These are phyloP conservation scores for Talaromyces sp. DNA, from an alignment of 2,329 filamentous ascomycete species.

Conservation along the genomic window DNA sequence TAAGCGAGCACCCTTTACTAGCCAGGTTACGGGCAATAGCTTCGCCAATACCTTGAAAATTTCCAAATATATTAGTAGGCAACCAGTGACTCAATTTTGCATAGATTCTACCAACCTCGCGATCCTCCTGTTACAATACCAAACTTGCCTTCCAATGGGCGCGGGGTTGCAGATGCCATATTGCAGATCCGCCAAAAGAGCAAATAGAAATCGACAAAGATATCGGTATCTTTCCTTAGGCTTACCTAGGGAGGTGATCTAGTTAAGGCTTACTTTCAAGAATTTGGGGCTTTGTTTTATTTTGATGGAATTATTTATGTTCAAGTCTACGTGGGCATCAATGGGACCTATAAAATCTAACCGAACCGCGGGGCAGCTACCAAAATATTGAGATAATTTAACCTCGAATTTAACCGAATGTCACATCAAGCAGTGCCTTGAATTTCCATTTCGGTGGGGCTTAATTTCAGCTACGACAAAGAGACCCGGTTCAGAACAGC, in stretches of 20 bases:
- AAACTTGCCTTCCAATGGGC: constrained; percentile 64
- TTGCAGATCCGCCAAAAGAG: background rate
- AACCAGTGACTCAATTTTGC: background rate
- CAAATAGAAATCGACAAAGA: background rate
- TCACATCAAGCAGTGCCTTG: background rate
- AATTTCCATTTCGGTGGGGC: background rate
- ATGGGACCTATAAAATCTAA: background rate
- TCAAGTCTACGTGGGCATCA: background rate
- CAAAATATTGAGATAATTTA: background rate
- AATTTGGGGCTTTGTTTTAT: background rate
- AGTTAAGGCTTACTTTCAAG: background rate
- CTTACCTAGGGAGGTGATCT: background rate
- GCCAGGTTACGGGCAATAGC: constrained; percentile 66
- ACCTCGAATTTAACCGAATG: background rate
- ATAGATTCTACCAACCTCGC: constrained; percentile 51
- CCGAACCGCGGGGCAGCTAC: background rate
- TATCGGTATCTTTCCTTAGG: background rate
- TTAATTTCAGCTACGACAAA: background rate
- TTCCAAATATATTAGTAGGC: background rate
- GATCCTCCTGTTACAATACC: constrained; percentile 76
- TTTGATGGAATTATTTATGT: background rate
- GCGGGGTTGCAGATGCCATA: constrained; percentile 8
- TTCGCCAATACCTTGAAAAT: constrained; percentile 64
- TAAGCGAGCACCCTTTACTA: constrained; percentile 62
- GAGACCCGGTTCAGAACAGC: background rate